Evolutionary conservation across 495 filamentous ascomycete species (phyloP), one percentile per base, ranked within the genome.

Genomic region (Podospora tetraspora): DNA sequence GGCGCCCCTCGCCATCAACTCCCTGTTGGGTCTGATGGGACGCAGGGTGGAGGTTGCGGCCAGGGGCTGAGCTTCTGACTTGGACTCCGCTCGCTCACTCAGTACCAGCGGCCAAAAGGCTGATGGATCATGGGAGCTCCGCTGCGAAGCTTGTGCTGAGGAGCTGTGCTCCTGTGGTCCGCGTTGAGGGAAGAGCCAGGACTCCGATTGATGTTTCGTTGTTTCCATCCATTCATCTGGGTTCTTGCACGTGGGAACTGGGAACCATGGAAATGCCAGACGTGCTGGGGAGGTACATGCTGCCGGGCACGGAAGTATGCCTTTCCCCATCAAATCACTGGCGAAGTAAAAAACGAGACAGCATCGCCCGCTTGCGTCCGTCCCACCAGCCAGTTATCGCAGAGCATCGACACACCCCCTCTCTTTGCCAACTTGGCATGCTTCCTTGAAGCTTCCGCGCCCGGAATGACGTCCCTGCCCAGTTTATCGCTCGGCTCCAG

Each of bases 91-190:
- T 13, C 34, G 34, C 67, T 57, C 30, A 32, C 11, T 10, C 30
- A 3, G 30, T 1, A 32, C 30, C 32, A 37, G 64, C 68, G 59
- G 68, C 62, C 62, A 69, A 69, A 67, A 64, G 61, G 63, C 69
- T 37, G 57, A 30, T 6, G 61, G 63, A 66, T 37, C 29, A 30
- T 6, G 8, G 8, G 29, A 37, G 65, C 57, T 32, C 29, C 43
- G 24, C 19, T n/a, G 43, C 16, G 5, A n/a, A n/a, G 43, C 43
- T 52, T 13, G 43, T 19, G 43, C 43, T 52, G 43, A 7, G 37
- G 27, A 43, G 34, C 30, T 68, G 25, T 43, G 27, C 24, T 37
- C 61, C 30, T 68, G 25, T 43, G 27, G 32, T 37, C 61, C 52
- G 59, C 27, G 64, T 59, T 25, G 61, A n/a, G n/a, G n/a, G n/a